Evolutionary conservation across 495 filamentous ascomycete species (phyloP).

Genomic region (Aspergillus bridgeri): DNA sequence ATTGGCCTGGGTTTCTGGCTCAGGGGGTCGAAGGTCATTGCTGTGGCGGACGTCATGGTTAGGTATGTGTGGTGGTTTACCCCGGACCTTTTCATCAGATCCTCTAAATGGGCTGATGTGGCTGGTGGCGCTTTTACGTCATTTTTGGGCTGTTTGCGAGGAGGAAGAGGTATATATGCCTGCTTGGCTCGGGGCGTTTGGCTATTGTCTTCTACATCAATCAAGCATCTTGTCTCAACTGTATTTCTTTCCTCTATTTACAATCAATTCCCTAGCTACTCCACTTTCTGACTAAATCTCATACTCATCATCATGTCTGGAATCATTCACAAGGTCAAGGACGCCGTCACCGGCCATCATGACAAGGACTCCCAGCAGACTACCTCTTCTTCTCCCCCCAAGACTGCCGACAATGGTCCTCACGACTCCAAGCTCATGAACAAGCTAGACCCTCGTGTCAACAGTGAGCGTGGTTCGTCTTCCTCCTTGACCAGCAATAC

Average conservation of each 20-base stretch:
- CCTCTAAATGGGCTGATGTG: no score
- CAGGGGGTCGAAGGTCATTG: neutral
- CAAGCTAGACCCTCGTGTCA: conserved; percentile 12
- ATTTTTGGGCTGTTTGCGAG: neutral
- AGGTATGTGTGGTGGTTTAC: neutral
- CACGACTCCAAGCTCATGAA: conserved; percentile 13
- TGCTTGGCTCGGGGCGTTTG: neutral
- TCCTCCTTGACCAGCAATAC: neutral
- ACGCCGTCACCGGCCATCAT: conserved; percentile 48
- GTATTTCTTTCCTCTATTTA: no score
- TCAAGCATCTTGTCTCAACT: neutral
- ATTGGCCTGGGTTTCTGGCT: neutral
- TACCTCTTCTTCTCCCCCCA: conserved; percentile 10
- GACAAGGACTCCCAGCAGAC: conserved; percentile 8
- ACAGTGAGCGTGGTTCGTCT: conserved; percentile 3
- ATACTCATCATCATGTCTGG: conserved; percentile 48
- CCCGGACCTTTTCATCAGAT: neutral
- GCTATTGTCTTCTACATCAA: neutral
- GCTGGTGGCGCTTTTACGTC: neutral
- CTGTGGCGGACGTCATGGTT: neutral
- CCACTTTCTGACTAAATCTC: neutral
- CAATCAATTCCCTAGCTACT: neutral
- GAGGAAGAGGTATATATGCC: neutral
- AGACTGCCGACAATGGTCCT: conserved; percentile 15
- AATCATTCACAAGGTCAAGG: conserved; percentile 64